phyloP scores from a whole-genome alignment of 2,329 filamentous ascomycete genomes.

The Shiraia sp. region DNA sequence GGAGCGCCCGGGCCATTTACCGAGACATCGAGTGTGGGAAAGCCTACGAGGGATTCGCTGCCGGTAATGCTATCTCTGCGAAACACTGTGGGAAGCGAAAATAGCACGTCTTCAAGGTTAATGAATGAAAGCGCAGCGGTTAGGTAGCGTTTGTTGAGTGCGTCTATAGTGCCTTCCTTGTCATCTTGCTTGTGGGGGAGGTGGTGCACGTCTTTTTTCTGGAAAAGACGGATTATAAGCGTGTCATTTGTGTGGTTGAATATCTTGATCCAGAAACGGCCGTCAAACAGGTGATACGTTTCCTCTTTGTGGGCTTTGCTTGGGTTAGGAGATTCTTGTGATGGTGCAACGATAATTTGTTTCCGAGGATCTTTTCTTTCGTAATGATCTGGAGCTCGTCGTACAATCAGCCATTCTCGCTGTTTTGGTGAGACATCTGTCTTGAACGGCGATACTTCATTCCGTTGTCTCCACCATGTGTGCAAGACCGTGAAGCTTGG shows the following conservation, averaged over 20 bases:
- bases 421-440: not conserved
- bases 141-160: conserved; percentile 13
- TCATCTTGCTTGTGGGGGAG: conserved; percentile 5
- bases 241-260: conserved; percentile 32
- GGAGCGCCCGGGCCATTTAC: conserved; percentile 12
- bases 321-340: conserved; percentile 9
- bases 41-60: conserved; percentile 22
- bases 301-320: too few relatives aligned
- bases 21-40: conserved; percentile 28
- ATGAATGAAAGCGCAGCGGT: conserved; percentile 17
- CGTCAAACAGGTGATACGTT: conserved; percentile 56
- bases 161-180: not conserved
- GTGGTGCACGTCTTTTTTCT: conserved; percentile 14
- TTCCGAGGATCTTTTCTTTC: conserved; percentile 1
- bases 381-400: conserved; percentile 21
- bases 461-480: conserved; percentile 31
- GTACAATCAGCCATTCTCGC: conserved; percentile 31
- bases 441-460: conserved; percentile 15
- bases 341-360: conserved; percentile 14
- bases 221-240: conserved; percentile 46
- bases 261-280: conserved; percentile 60
- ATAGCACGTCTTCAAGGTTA: conserved; percentile 23
- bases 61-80: conserved; percentile 13
- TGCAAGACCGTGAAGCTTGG: conserved; percentile 24
- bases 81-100: conserved; percentile 30